Conservation (phyloP, 1,284 basidiomycete genomes). For the Tausonia pullulans region DNA sequence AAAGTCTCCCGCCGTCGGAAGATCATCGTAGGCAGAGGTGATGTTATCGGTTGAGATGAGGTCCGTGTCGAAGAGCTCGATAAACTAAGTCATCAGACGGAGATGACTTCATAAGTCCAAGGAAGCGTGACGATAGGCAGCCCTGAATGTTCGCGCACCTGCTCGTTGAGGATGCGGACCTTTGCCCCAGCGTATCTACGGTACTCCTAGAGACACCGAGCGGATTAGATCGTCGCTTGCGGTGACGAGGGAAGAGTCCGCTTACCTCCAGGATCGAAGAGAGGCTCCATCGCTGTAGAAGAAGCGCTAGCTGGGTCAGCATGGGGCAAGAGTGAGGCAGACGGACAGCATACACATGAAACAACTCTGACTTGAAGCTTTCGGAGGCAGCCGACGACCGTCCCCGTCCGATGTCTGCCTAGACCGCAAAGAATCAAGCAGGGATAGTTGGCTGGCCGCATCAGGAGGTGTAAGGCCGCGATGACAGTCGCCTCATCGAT, state of each 20-base stretch:
- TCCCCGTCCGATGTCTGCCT: conserved; percentile 42
- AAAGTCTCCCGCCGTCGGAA: no score
- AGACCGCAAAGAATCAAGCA: conserved; percentile 43
- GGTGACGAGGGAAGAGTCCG: no score
- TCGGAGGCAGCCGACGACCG: conserved; percentile 40
- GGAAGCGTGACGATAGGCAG: not conserved
- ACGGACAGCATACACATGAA: not conserved
- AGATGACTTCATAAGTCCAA: not conserved
- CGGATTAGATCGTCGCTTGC: no score
- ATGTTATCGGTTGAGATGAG: conserved; percentile 29
- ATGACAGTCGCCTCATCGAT: conserved; percentile 40
- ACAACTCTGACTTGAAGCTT: conserved; percentile 20
- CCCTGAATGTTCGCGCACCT: conserved; percentile 25
- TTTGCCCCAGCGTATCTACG: conserved; percentile 42
- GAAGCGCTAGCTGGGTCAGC: conserved; percentile 23
- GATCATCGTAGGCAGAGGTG: no score
- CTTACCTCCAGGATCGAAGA: conserved; percentile 37
- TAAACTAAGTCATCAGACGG: conserved; percentile 32
- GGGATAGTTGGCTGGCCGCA: conserved; percentile 39
- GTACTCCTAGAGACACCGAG: conserved; percentile 30
- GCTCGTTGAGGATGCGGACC: conserved; percentile 42
- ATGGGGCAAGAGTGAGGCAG: not conserved
- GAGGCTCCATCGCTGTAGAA: conserved; percentile 38
- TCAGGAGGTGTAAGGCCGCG: conserved; percentile 40
- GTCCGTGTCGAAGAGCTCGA: conserved; percentile 44